A percentile compares a stretch with the other conserved stretches of the same genome.
Conservation (phyloP, 805 yeast species). For the Candida endomychidarum region DNA sequence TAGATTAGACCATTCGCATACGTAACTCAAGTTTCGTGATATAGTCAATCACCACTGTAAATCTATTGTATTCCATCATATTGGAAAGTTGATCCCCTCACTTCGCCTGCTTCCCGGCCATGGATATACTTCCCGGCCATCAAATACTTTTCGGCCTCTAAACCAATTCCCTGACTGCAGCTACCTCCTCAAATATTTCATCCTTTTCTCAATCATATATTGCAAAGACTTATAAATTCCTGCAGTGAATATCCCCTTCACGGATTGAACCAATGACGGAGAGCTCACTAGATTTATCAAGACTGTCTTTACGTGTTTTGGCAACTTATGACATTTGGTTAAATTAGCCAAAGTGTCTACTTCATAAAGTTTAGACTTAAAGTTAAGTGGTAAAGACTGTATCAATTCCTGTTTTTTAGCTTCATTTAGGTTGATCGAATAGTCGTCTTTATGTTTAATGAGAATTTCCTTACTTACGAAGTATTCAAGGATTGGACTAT, state of each 20-base stretch:
- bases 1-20: too few relatives aligned
- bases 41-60: too few relatives aligned
- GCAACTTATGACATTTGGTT: constrained; percentile 24
- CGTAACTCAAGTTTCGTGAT: too few relatives aligned
- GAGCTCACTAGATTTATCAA: constrained; percentile 49
- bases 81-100: too few relatives aligned
- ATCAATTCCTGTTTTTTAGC: constrained; percentile 27
- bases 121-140: too few relatives aligned
- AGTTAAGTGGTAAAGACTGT: constrained; percentile 48
- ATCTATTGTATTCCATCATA: too few relatives aligned
- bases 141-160: too few relatives aligned
- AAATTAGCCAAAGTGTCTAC: not conserved
- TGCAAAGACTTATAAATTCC: constrained; percentile 69
- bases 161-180: too few relatives aligned
- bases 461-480: constrained; percentile 1
- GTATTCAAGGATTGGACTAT: constrained; percentile 52
- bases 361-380: constrained; percentile 41
- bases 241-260: constrained; percentile 86
- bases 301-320: constrained; percentile 20
- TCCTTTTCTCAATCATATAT: constrained; percentile 73
- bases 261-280: constrained; percentile 74
- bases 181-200: constrained; percentile 21
- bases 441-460: not conserved
- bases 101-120: too few relatives aligned
- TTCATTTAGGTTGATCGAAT: not conserved